Conservation (phyloP, 75 land plant species). For the Azolla pinnata region DNA sequence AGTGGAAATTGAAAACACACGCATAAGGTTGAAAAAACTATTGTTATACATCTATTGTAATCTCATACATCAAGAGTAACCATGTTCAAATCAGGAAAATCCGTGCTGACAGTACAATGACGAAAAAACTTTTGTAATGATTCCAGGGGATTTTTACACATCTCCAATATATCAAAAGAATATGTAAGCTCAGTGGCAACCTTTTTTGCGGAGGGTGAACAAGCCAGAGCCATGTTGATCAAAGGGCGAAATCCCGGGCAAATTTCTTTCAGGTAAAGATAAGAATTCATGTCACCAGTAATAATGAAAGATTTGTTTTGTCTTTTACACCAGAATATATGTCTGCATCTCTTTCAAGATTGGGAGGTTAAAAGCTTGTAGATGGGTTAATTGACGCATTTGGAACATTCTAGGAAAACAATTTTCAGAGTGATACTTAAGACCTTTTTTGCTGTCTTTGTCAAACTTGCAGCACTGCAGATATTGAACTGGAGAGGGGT, state of each 20-base stretch:
- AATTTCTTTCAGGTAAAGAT: conserved; percentile 4
- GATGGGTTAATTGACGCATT: too few relatives aligned
- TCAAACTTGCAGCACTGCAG: background rate
- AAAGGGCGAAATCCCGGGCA: conserved; percentile 4
- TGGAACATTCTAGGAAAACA: background rate
- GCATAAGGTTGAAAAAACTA: too few relatives aligned
- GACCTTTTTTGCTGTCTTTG: background rate
- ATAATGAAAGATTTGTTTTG: too few relatives aligned
- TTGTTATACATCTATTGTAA: too few relatives aligned
- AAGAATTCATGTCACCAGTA: too few relatives aligned
- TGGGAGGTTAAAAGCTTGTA: background rate
- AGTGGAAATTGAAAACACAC: background rate
- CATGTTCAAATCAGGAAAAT: too few relatives aligned
- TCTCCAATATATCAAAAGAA: background rate
- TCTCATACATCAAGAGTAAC: too few relatives aligned
- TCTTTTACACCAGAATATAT: too few relatives aligned
- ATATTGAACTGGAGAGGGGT: background rate
- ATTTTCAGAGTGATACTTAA: background rate
- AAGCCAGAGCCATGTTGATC: background rate
- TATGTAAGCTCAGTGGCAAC: background rate
- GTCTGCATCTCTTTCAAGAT: background rate
- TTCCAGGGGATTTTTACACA: conserved; percentile 3
- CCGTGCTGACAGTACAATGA: too few relatives aligned
- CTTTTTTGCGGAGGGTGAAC: conserved; percentile 2
- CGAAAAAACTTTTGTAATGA: too few relatives aligned